These are phyloP conservation scores for Eucalyptus sideroxylon DNA, from an alignment of 345 rosid species.

Conservation along the genomic window DNA sequence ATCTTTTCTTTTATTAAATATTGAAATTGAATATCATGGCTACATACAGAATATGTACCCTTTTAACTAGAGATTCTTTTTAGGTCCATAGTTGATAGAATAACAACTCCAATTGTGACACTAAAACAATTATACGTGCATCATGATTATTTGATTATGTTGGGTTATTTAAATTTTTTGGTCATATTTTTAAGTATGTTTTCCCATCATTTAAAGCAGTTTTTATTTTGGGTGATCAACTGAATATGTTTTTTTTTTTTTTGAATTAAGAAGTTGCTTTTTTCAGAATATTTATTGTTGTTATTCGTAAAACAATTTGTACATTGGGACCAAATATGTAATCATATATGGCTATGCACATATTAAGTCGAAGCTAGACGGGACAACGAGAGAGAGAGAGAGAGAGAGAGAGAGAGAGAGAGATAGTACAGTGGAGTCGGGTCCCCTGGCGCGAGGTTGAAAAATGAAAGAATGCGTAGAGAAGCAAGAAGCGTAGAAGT, in stretches of 20 bases:
- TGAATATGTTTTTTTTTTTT: too few species aligned
- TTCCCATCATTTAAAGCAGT: background rate
- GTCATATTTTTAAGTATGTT: background rate
- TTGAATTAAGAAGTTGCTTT: background rate
- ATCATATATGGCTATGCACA: background rate
- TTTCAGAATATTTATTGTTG: background rate
- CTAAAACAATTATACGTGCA: background rate
- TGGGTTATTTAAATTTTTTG: too few species aligned
- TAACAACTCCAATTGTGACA: background rate
- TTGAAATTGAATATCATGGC: background rate
- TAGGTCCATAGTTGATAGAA: background rate
- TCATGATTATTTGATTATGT: background rate
- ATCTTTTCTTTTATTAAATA: too few species aligned
- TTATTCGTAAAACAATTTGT: too few species aligned
- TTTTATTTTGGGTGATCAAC: background rate
- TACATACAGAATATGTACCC: background rate
- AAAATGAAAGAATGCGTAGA: too few species aligned
- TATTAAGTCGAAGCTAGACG: background rate
- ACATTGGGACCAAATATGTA: background rate
- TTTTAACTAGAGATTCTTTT: background rate
- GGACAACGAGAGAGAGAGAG: too few species aligned
- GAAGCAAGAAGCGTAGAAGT: too few species aligned
- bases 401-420: too few species aligned
- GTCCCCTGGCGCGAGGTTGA: fast-evolving
- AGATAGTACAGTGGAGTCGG: too few species aligned